Conservation (phyloP, 2,329 filamentous ascomycete genomes). For the Diaporthe citriasiana region DNA sequence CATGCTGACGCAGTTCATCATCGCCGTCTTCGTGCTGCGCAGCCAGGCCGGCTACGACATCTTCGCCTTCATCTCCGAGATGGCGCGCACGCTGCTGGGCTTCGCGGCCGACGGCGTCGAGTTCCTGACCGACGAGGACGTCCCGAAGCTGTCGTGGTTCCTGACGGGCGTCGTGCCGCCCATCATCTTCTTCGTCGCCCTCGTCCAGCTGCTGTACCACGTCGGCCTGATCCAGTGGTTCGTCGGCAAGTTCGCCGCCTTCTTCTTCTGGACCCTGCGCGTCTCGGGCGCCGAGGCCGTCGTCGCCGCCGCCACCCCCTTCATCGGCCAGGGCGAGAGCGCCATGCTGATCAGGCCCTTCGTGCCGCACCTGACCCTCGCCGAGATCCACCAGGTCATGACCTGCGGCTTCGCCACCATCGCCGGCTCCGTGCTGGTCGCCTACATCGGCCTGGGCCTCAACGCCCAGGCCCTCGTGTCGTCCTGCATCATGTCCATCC, state of each 20-base stretch:
- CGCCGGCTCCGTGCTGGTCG: conserved; percentile 86
- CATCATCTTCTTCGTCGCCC: conserved; percentile 95
- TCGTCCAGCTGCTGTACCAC: conserved; percentile 91
- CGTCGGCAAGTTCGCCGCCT: conserved; percentile 85
- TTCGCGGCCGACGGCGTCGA: conserved; percentile 80
- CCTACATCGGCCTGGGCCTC: conserved; percentile 87
- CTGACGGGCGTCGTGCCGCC: conserved; percentile 85
- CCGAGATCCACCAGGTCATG: conserved; percentile 94
- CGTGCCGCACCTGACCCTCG: conserved; percentile 85
- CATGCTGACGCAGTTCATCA: conserved; percentile 89
- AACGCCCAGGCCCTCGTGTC: conserved; percentile 89
- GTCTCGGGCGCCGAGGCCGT: conserved; percentile 95
- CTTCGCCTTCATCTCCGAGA: conserved; percentile 86
- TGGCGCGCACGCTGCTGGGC: conserved; percentile 80
- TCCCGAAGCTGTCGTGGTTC: conserved; percentile 72
- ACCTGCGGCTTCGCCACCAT: conserved; percentile 94
- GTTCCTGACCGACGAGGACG: conserved; percentile 74
- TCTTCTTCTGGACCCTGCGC: conserved; percentile 91
- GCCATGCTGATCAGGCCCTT: conserved; percentile 94
- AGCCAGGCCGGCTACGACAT: conserved; percentile 88
- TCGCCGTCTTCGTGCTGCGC: conserved; percentile 89
- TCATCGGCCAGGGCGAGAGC: conserved; percentile 94
- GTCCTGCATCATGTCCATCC: conserved; percentile 96
- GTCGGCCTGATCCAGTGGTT: conserved; percentile 89
- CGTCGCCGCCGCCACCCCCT: conserved; percentile 91